Percentiles rank a stretch among this genome's conserved stretches.
phyloP scores from a whole-genome alignment of 2,329 filamentous ascomycete species.

The Chrysoporthe austroafricana region DNA sequence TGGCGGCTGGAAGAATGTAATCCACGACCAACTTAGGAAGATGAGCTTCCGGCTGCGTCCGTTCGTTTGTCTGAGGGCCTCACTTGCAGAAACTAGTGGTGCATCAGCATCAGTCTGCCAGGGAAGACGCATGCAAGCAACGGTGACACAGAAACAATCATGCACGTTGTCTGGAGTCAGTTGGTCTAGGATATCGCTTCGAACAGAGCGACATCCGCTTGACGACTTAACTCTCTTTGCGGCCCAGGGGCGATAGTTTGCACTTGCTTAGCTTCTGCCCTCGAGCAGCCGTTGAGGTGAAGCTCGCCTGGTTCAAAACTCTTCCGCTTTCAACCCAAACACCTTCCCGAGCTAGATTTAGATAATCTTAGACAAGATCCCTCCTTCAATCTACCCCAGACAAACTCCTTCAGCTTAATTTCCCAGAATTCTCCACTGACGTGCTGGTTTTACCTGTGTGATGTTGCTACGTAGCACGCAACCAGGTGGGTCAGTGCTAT shows the following conservation, averaged over 20 bases:
- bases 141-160: neutral
- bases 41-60: neutral
- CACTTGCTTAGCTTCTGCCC: no score
- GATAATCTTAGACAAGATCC: no score
- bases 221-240: neutral
- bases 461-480: no score
- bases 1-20: neutral
- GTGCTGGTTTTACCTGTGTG: no score
- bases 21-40: neutral
- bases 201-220: neutral
- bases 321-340: no score
- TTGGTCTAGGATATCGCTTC: neutral
- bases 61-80: neutral
- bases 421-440: no score
- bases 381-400: no score
- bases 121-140: neutral
- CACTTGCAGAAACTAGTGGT: neutral
- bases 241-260: neutral
- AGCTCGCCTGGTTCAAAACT: no score
- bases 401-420: no score
- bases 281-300: no score
- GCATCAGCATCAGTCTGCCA: neutral
- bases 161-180: neutral
- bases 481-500: neutral
- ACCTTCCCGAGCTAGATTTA: no score